A percentile compares a stretch with the other conserved stretches of the same genome.
These are phyloP conservation scores for Trypanosoma rangeli DNA, from an alignment of 208 protist species.

Conservation along the genomic window DNA sequence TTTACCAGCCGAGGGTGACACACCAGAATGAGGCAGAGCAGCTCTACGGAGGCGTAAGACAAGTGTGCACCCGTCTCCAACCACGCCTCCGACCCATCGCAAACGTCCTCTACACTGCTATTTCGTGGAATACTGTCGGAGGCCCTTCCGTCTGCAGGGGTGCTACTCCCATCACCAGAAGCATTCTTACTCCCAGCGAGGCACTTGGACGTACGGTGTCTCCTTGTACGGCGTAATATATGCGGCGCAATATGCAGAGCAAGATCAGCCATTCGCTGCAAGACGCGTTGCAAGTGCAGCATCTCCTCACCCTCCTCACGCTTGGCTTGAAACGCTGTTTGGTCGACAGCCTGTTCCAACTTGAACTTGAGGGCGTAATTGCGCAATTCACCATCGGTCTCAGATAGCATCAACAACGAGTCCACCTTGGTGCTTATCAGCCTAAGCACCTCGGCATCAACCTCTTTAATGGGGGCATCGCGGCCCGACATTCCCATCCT, in stretches of 20 bases:
- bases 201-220: slow-evolving; percentile 9
- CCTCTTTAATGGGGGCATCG: slow-evolving; percentile 25
- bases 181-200: background rate
- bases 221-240: slow-evolving; percentile 42
- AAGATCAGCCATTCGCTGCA: slow-evolving; percentile 75
- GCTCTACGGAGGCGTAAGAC: slow-evolving; percentile 49
- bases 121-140: slow-evolving; percentile 32
- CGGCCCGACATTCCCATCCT: slow-evolving; percentile 19
- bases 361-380: slow-evolving; percentile 77
- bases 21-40: slow-evolving; percentile 60
- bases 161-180: background rate
- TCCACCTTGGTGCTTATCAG: slow-evolving; percentile 66
- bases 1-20: slow-evolving; percentile 40
- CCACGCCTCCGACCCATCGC: slow-evolving; percentile 72
- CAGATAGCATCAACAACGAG: slow-evolving; percentile 51
- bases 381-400: slow-evolving; percentile 54
- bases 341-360: slow-evolving; percentile 75
- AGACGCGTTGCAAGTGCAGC: slow-evolving; percentile 54
- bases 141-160: background rate
- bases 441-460: slow-evolving; percentile 45
- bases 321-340: slow-evolving; percentile 59
- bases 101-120: slow-evolving; percentile 83
- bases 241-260: slow-evolving; percentile 49
- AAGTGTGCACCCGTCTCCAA: slow-evolving; percentile 67
- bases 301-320: slow-evolving; percentile 44